Conservation (phyloP, 2,329 filamentous ascomycete genomes). For the Hypoxylon sp. region DNA sequence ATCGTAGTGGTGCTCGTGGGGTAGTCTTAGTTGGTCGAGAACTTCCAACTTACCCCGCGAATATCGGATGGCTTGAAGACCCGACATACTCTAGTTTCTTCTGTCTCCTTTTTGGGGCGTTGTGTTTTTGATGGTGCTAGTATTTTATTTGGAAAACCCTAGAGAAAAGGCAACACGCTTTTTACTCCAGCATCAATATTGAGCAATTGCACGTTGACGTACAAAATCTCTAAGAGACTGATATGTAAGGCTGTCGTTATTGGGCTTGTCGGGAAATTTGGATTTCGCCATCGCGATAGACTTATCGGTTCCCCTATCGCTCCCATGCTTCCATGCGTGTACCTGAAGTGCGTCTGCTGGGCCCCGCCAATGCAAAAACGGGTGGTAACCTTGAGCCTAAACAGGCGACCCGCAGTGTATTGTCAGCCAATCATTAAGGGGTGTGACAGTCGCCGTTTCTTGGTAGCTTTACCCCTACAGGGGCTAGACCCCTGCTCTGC, state of each 20-base stretch:
- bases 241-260: neutral
- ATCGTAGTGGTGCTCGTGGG: slow-evolving; percentile 85
- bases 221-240: neutral
- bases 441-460: slow-evolving; percentile 26
- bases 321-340: no score
- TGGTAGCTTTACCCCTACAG: neutral
- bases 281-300: neutral
- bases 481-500: slow-evolving; percentile 12
- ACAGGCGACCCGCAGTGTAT: neutral
- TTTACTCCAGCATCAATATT: neutral
- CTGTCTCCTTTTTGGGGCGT: neutral
- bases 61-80: slow-evolving; percentile 84
- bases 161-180: neutral
- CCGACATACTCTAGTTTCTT: slow-evolving; percentile 60
- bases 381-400: no score
- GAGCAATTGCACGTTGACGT: neutral
- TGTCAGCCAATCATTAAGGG: slow-evolving; percentile 28
- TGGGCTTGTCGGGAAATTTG: neutral
- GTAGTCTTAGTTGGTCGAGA: slow-evolving; percentile 86
- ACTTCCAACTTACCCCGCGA: slow-evolving; percentile 79
- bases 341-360: no score
- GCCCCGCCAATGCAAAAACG: no score
- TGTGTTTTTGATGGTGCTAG: neutral
- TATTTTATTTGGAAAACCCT: neutral
- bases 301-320: neutral